These are phyloP conservation scores for Fragaria iinumae DNA, from an alignment of 306 rosid genomes.

Conservation along the genomic window DNA sequence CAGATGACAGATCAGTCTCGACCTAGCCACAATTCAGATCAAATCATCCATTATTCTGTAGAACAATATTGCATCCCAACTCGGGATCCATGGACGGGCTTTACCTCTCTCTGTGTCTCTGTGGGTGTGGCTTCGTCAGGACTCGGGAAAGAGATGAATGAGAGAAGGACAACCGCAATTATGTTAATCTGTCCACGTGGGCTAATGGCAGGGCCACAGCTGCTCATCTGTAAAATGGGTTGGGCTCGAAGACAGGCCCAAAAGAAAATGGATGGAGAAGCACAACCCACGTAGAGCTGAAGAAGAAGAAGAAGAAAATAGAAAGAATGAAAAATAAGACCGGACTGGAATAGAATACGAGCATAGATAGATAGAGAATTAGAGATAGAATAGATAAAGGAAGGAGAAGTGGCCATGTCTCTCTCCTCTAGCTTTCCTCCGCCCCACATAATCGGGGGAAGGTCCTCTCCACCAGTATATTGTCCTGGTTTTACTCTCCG, in stretches of 20 bases:
- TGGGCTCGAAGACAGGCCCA: constrained; percentile 13
- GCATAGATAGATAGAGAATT: neutral
- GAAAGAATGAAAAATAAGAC: neutral
- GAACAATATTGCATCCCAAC: neutral
- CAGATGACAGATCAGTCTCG: constrained; percentile 12
- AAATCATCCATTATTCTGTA: neutral
- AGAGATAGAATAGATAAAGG: neutral
- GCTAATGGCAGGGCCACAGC: neutral
- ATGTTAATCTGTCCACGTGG: neutral
- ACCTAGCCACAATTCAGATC: neutral
- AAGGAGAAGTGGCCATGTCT: constrained; percentile 3
- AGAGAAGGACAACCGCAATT: constrained; percentile 13
- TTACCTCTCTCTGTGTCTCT: neutral
- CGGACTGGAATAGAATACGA: neutral
- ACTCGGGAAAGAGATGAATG: constrained; percentile 2
- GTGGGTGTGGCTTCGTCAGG: constrained; percentile 11
- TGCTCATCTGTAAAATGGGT: neutral
- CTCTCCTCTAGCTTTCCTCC: constrained; percentile 21
- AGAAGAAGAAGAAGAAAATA: neutral
- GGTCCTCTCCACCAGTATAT: constrained; percentile 22
- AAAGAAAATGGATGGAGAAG: neutral
- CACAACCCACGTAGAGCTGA: neutral
- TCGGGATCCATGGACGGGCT: neutral
- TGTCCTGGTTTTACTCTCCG: constrained; percentile 12
- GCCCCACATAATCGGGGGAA: constrained; percentile 22